Conservation (phyloP, 148 eudicot species). For the Fagopyrum esculentum region DNA sequence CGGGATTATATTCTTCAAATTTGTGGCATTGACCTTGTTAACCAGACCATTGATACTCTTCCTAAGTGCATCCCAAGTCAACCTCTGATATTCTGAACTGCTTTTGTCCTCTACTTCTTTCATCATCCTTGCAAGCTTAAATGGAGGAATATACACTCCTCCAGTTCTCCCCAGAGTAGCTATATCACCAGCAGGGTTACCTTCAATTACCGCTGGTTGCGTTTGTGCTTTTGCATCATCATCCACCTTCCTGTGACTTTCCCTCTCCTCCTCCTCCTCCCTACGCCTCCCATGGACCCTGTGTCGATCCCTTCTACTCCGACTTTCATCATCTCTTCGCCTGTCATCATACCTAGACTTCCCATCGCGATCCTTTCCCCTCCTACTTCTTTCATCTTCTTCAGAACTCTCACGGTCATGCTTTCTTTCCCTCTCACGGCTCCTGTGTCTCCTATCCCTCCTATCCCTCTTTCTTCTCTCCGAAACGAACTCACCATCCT, state of each 20-base stretch:
- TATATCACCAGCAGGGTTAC: conserved; percentile 13
- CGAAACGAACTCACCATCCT: background rate
- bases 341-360: background rate
- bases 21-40: conserved; percentile 81
- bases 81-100: conserved; percentile 68
- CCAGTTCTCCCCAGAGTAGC: conserved; percentile 64
- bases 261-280: conserved; percentile 20
- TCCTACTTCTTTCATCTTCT: conserved; percentile 10
- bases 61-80: conserved; percentile 91
- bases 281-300: conserved; percentile 3
- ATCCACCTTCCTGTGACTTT: conserved; percentile 12
- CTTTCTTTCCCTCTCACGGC: background rate
- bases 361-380: conserved; percentile 6
- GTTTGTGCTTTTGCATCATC: conserved; percentile 22
- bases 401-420: conserved; percentile 5
- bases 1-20: conserved; percentile 70
- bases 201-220: conserved; percentile 11
- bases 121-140: conserved; percentile 81
- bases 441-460: conserved; percentile 6
- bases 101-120: conserved; percentile 75
- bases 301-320: conserved; percentile 3
- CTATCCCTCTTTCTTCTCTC: conserved; percentile 12
- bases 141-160: conserved; percentile 86
- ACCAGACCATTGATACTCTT: conserved; percentile 91
- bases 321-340: background rate